Evolutionary conservation across 176 grass and related monocot species (phyloP).

Genomic region (Poa annua): DNA sequence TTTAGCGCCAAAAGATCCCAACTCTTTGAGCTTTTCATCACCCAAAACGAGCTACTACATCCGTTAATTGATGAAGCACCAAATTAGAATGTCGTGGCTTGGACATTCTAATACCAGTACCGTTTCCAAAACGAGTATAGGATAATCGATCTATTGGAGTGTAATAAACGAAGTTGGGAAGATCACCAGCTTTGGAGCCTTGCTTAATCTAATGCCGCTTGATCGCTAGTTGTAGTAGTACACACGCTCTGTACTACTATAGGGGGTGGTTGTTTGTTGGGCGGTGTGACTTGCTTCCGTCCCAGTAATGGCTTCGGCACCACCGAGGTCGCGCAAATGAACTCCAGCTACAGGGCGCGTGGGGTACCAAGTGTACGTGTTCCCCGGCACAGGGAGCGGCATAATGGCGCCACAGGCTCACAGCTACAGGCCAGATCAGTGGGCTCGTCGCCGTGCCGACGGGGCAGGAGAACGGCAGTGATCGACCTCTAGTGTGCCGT

Average conservation of each 20-base stretch:
- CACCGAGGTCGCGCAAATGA: not conserved
- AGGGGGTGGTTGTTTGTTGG: conserved; percentile 10
- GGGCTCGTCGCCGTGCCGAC: not conserved
- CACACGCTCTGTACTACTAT: not conserved
- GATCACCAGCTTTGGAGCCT: too few relatives aligned
- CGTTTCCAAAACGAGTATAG: too few relatives aligned
- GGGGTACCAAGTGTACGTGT: not conserved
- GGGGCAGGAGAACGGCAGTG: not conserved
- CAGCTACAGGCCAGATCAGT: not conserved
- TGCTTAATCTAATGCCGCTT: too few relatives aligned
- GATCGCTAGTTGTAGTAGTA: too few relatives aligned
- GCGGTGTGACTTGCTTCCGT: not conserved
- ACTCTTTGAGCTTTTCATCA: not conserved
- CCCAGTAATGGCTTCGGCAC: not conserved
- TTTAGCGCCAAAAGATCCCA: conserved; percentile 28
- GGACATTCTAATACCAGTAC: not conserved
- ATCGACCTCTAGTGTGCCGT: too few relatives aligned
- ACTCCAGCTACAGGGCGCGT: not conserved
- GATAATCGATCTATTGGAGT: too few relatives aligned
- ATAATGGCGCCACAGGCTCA: not conserved
- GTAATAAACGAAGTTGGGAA: too few relatives aligned
- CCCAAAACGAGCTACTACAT: not conserved
- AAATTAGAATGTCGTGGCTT: not conserved
- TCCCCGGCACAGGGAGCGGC: not conserved
- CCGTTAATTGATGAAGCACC: not conserved